A percentile compares a stretch with the other conserved stretches of the same genome.
phyloP scores from a whole-genome alignment of 345 rosid species.

The Citrus trifoliata region DNA sequence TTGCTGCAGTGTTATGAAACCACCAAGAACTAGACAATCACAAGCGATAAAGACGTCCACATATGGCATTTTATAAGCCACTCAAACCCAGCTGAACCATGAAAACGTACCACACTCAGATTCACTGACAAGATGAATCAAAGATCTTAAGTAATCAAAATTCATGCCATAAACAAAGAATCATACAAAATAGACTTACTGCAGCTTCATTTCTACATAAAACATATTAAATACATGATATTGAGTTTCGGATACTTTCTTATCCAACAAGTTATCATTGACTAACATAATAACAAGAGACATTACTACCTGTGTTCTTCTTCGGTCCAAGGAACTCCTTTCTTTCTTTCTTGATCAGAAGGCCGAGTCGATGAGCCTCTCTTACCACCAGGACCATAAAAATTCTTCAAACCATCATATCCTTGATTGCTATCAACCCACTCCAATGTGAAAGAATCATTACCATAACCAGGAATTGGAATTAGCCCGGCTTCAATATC shows the following conservation, averaged over 20 bases:
- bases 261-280: neutral
- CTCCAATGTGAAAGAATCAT: constrained; percentile 81
- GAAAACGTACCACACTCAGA: neutral
- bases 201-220: neutral
- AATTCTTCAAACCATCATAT: constrained; percentile 44
- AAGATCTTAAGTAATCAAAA: neutral
- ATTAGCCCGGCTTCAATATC: constrained; percentile 93
- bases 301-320: constrained; percentile 87
- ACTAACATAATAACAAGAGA: neutral
- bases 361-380: constrained; percentile 54
- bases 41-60: neutral
- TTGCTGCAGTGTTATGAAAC: constrained; percentile 1
- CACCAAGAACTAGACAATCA: constrained; percentile 9
- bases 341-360: constrained; percentile 90
- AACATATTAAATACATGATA: neutral
- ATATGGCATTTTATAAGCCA: neutral
- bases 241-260: neutral
- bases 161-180: neutral
- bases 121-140: neutral
- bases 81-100: neutral
- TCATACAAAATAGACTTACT: neutral
- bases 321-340: constrained; percentile 99
- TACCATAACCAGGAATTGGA: constrained; percentile 74
- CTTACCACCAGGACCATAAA: constrained; percentile 56
- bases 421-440: constrained; percentile 48